Conservation (phyloP, 176 grass and related monocot genomes). For the Secale cereale region DNA sequence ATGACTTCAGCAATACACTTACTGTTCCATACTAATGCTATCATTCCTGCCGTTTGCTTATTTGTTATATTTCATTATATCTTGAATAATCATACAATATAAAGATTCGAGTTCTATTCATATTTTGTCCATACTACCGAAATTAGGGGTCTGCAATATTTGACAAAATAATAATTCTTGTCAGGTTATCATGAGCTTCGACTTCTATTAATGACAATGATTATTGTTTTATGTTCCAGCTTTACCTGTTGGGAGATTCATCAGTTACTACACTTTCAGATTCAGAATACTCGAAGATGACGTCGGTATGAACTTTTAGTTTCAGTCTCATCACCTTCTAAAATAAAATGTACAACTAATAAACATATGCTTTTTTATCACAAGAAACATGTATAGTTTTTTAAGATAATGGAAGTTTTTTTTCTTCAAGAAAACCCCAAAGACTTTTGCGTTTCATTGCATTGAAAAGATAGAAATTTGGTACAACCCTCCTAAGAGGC, state of each 20-base stretch:
- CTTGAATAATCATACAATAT: background rate
- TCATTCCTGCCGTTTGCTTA: background rate
- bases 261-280: constrained; percentile 88
- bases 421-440: too few species aligned
- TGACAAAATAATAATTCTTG: background rate
- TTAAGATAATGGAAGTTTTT: background rate
- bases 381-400: background rate
- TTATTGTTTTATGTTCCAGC: constrained; percentile 41
- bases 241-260: constrained; percentile 84
- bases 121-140: constrained; percentile 1
- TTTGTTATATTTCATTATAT: background rate
- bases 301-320: constrained; percentile 70
- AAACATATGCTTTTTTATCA: background rate
- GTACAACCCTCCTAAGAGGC: too few species aligned
- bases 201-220: constrained; percentile 5
- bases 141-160: background rate
- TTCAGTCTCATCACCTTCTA: constrained; percentile 7
- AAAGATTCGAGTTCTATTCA: constrained; percentile 12
- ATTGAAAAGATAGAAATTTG: too few species aligned
- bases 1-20: background rate
- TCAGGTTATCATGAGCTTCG: constrained; percentile 14
- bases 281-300: constrained; percentile 95
- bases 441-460: too few species aligned
- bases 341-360: background rate
- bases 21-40: background rate